Conservation (phyloP, 192 early-diverging fungal genomes). For the Haplosporangium gracile region DNA sequence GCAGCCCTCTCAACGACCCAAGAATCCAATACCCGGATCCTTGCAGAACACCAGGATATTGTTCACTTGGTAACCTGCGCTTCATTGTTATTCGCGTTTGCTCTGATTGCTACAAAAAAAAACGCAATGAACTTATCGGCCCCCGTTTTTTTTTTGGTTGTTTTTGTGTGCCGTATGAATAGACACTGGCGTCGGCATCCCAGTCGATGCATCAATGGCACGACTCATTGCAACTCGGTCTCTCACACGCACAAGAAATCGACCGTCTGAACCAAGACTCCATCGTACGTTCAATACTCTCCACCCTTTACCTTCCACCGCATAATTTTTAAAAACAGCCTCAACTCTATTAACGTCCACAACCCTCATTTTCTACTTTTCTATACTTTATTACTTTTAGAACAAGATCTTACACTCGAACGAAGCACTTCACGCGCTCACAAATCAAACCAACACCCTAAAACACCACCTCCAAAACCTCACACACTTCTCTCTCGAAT, state of each 20-base stretch:
- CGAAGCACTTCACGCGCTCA: neutral
- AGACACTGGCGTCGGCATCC: conserved; percentile 7
- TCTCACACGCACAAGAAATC: neutral
- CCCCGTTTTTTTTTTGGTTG: neutral
- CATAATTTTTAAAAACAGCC: too few species aligned
- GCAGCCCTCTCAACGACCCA: conserved; percentile 16
- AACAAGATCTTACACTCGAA: conserved; percentile 13
- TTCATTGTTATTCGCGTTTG: neutral
- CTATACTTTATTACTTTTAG: neutral
- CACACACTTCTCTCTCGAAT: neutral
- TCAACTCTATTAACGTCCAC: too few species aligned
- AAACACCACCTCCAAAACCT: neutral
- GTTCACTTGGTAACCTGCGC: conserved; percentile 3
- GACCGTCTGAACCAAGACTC: neutral
- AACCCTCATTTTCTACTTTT: neutral
- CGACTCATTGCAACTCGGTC: neutral
- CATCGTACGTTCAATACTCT: neutral
- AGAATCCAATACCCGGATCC: neutral
- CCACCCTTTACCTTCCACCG: neutral
- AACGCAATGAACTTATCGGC: neutral
- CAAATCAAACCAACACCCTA: neutral
- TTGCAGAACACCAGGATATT: neutral
- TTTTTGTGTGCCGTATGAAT: neutral
- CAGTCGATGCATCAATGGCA: conserved; percentile 9
- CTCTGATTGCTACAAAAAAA: neutral